Evolutionary conservation across 2,329 filamentous ascomycete species (phyloP).

Genomic region (Botryotinia globosa): DNA sequence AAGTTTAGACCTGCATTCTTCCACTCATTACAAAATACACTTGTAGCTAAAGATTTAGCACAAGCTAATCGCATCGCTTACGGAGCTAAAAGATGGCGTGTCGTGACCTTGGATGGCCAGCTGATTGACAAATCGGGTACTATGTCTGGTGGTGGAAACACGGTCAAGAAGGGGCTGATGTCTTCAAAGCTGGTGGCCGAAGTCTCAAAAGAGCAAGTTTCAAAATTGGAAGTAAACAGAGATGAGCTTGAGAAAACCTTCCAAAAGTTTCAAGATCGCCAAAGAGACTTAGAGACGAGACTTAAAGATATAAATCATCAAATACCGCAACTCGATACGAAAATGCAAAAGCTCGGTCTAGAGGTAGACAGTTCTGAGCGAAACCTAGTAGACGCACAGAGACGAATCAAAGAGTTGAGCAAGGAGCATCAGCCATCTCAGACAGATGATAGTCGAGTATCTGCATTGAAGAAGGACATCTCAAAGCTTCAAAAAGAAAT

Average conservation of each 20-base stretch:
- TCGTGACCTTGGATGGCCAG: constrained; percentile 92
- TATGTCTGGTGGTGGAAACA: constrained; percentile 94
- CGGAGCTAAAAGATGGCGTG: constrained; percentile 88
- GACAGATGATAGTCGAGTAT: constrained; percentile 71
- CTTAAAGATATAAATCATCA: constrained; percentile 71
- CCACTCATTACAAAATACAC: constrained; percentile 89
- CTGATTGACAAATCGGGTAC: constrained; percentile 98
- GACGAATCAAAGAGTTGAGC: constrained; percentile 79
- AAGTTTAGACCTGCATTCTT: constrained; percentile 90
- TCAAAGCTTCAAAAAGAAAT: constrained; percentile 72
- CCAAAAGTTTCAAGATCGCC: constrained; percentile 78
- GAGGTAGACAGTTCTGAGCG: constrained; percentile 84
- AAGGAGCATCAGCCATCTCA: constrained; percentile 79
- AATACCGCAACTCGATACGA: constrained; percentile 82
- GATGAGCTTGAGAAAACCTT: constrained; percentile 82
- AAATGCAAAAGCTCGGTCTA: constrained; percentile 84
- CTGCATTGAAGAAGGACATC: constrained; percentile 74
- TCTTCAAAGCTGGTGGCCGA: constrained; percentile 91
- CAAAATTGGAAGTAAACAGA: constrained; percentile 81
- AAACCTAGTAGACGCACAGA: constrained; percentile 80
- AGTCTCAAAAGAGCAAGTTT: constrained; percentile 81
- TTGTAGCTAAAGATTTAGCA: constrained; percentile 88
- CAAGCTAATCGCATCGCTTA: constrained; percentile 98
- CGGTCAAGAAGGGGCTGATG: constrained; percentile 90
- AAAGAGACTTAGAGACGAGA: constrained; percentile 72